A percentile compares a stretch with the other conserved stretches of the same genome.
Evolutionary conservation across 2,329 filamentous ascomycete genomes (phyloP).

Genomic region (Neonectria sp.): DNA sequence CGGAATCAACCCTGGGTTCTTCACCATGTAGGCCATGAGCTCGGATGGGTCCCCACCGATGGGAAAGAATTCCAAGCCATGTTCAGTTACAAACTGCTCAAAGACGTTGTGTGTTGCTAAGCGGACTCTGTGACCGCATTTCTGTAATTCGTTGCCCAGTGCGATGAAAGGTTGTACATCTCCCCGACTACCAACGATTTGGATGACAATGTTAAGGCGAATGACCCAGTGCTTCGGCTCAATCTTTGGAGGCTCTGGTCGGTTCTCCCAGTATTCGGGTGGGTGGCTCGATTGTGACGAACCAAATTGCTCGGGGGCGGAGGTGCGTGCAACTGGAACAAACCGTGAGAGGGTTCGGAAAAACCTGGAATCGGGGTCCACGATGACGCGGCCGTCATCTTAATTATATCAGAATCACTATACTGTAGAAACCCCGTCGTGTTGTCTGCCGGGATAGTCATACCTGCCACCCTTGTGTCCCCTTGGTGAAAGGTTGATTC

Average conservation of each 20-base stretch:
- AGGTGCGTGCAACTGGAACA: constrained; percentile 2
- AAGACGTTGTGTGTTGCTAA: constrained; percentile 77
- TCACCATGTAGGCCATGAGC: constrained; percentile 46
- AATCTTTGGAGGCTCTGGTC: background rate
- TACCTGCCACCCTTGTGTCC: background rate
- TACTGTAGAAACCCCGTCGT: no score
- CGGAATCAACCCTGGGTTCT: constrained; percentile 49
- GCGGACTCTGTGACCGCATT: constrained; percentile 80
- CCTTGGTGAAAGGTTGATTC: background rate
- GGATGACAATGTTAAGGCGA: constrained; percentile 78
- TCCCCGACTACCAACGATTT: constrained; percentile 83
- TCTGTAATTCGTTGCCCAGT: constrained; percentile 77
- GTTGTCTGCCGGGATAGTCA: background rate
- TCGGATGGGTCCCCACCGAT: constrained; percentile 66
- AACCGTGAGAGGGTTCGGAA: constrained; percentile 27
- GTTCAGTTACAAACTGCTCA: constrained; percentile 61
- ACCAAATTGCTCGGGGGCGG: background rate
- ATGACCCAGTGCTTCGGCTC: background rate
- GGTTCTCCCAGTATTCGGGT: background rate
- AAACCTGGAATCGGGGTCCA: constrained; percentile 27
- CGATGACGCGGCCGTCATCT: constrained; percentile 28
- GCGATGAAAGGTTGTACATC: constrained; percentile 86
- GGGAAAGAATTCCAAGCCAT: constrained; percentile 66
- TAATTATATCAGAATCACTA: background rate
- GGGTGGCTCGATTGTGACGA: background rate